Evolutionary conservation across 208 protist species (phyloP).

Genomic region (Angomonas desouzai): DNA sequence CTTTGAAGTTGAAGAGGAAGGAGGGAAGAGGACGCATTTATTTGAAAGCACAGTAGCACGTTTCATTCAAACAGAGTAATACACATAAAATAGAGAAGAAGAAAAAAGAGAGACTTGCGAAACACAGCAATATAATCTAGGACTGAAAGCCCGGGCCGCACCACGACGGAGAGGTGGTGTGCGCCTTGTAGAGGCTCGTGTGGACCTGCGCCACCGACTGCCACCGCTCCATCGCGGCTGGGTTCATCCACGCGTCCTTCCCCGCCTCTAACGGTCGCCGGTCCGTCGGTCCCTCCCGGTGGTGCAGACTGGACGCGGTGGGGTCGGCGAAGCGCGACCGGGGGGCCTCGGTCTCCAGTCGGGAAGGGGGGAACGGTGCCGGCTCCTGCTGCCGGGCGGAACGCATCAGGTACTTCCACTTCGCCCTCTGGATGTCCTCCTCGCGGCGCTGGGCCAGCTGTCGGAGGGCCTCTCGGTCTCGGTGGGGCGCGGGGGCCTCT

Average conservation of each 20-base stretch:
- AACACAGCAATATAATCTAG: neutral
- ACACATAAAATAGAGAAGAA: neutral
- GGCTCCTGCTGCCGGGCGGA: neutral
- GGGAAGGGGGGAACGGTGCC: neutral
- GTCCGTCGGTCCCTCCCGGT: neutral
- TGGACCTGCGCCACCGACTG: neutral
- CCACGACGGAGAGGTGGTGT: neutral
- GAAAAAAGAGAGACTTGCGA: neutral
- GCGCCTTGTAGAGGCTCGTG: neutral
- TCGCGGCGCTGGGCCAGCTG: neutral
- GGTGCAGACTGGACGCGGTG: neutral
- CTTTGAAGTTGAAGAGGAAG: neutral
- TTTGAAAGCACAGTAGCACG: too few relatives aligned
- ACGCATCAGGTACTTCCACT: neutral
- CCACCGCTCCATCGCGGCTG: neutral
- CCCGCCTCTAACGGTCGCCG: neutral
- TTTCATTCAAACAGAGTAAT: too few relatives aligned
- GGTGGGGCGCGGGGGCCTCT: neutral
- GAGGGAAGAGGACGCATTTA: neutral
- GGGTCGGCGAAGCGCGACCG: neutral
- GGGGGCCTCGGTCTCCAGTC: neutral
- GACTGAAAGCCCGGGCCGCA: neutral
- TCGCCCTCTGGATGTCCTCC: neutral
- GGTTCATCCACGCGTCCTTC: constrained; percentile 4
- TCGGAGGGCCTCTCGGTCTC: neutral